Evolutionary conservation across 495 filamentous ascomycete genomes (phyloP), one percentile per base, ranked within the genome.

Genomic region (Glarea lozoyensis): DNA sequence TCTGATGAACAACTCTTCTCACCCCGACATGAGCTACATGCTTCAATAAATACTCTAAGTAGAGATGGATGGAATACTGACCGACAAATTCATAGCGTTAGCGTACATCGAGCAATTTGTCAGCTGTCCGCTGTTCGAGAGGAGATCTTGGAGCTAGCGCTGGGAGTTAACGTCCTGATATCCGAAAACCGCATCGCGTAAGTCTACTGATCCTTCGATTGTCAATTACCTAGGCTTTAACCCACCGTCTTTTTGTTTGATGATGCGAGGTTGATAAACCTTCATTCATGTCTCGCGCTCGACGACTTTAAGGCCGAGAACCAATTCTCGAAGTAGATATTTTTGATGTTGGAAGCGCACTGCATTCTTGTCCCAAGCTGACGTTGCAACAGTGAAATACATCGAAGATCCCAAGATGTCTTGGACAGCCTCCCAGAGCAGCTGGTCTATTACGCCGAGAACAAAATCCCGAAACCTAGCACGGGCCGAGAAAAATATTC

Each of bases 81-180:
- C 13, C 21, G 38, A 1, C 43, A 37, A 10, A 22, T 47, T 6
- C 20, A 42, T 12, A 13, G 4, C 12, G 31, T 37, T 9, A 53
- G 46, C 11, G 7, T 46, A 2, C 12, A 38, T 6, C 40, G 50
- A 27, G 42, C 40, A 20, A 43, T 46, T 15, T 22, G 41, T 12
- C 35, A 38, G 10, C 22, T 46, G 11, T 35, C 37, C n/a, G 20
- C 22, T 7, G 33, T 53, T 13, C 42, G 53, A 18, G 53, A 56
- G 18, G 49, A 53, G 31, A 56, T 56, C 13, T 30, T 56, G 4
- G 49, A 56, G 40, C 18, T 56, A 21, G 46, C 53, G 3, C 43
- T 56, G 9, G 46, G 49, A 9, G 42, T 50, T 10, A 47, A 52
- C 17, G 30, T 43, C 21, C 17, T 39, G 10, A 23, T 44, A 2